Conservation (phyloP, 805 yeast species). For the Saccharomycopsis capsularis region DNA sequence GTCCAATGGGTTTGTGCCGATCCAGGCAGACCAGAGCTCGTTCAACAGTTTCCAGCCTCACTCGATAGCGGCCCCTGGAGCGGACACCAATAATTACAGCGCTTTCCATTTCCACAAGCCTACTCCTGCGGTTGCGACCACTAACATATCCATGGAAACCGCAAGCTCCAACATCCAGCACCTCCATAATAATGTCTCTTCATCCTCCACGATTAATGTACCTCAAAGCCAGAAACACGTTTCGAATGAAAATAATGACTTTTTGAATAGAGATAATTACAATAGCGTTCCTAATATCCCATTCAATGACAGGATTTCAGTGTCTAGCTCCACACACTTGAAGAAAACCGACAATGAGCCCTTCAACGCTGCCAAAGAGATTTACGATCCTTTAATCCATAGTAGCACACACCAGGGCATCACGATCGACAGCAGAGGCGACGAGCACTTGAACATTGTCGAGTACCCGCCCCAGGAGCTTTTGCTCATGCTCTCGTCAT, state of each 20-base stretch:
- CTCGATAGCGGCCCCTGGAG: slow-evolving; percentile 4
- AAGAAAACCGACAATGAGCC: slow-evolving; percentile 20
- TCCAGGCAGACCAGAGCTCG: slow-evolving; percentile 10
- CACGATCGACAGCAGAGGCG: slow-evolving; percentile 23
- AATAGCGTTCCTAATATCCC: no score
- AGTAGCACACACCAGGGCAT: slow-evolving; percentile 23
- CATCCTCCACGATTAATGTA: not conserved
- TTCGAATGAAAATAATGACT: not conserved
- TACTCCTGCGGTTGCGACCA: slow-evolving; percentile 46
- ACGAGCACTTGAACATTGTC: slow-evolving; percentile 65
- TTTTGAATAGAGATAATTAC: not conserved
- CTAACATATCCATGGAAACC: slow-evolving; percentile 39
- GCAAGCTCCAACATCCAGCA: slow-evolving; percentile 26
- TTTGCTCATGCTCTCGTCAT: slow-evolving; percentile 75
- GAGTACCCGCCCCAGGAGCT: slow-evolving; percentile 77
- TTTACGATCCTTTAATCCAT: slow-evolving; percentile 16
- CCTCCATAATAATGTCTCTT: slow-evolving; percentile 18
- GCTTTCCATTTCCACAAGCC: slow-evolving; percentile 30
- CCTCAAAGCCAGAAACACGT: not conserved
- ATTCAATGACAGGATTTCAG: no score
- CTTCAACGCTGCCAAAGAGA: slow-evolving; percentile 12
- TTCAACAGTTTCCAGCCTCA: slow-evolving; percentile 10
- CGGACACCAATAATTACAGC: not conserved
- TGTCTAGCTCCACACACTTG: no score
- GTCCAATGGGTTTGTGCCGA: slow-evolving; percentile 23